These are phyloP conservation scores for Pistacia atlantica DNA, from an alignment of 345 rosid genomes.

Conservation along the genomic window DNA sequence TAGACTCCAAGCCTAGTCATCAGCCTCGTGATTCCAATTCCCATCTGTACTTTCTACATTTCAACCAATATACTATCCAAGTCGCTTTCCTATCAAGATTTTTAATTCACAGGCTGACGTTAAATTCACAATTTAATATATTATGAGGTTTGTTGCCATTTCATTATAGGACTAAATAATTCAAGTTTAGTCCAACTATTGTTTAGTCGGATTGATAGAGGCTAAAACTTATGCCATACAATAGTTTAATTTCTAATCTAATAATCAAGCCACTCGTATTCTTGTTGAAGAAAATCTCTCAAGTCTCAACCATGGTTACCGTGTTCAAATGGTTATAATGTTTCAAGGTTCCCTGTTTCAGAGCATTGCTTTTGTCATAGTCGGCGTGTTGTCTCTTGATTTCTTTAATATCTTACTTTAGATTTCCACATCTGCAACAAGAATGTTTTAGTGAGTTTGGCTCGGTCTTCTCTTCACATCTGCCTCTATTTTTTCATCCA, in stretches of 20 bases:
- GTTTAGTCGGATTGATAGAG: slow-evolving; percentile 17
- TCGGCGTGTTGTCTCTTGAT: slow-evolving; percentile 12
- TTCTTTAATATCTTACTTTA: slow-evolving; percentile 4
- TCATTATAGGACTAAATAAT: slow-evolving; percentile 6
- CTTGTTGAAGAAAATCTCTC: neutral
- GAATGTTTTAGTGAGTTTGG: slow-evolving; percentile 30
- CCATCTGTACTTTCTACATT: neutral
- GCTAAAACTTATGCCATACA: slow-evolving; percentile 1
- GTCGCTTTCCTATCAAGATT: slow-evolving; percentile 29
- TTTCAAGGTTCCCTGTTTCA: slow-evolving; percentile 18
- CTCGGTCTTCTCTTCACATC: slow-evolving; percentile 28
- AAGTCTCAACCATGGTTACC: slow-evolving; percentile 7
- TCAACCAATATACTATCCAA: neutral
- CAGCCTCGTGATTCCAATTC: slow-evolving; percentile 21
- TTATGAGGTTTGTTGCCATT: slow-evolving; percentile 13
- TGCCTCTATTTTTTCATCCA: neutral
- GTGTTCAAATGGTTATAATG: neutral
- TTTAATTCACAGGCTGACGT: slow-evolving; percentile 26
- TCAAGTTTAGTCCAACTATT: neutral
- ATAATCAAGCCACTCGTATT: neutral
- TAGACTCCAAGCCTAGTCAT: neutral
- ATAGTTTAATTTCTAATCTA: slow-evolving; percentile 6
- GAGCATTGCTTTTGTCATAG: slow-evolving; percentile 26
- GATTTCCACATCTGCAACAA: slow-evolving; percentile 27
- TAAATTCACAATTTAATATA: slow-evolving; percentile 22